phyloP scores from a whole-genome alignment of 148 eudicot species.

The Camellia lanceoleosa region DNA sequence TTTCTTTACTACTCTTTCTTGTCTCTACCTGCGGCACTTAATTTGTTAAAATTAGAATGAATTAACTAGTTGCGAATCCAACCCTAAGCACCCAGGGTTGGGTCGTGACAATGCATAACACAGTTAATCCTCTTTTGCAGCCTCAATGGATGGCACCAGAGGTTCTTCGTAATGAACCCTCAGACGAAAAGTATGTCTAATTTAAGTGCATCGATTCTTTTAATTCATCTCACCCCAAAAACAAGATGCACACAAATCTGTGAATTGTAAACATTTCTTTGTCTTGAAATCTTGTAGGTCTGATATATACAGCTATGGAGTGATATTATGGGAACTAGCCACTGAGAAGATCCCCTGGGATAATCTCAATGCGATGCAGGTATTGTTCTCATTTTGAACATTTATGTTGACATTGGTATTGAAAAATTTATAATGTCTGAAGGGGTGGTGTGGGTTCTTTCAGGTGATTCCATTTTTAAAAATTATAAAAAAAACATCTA shows the following conservation, averaged over 20 bases:
- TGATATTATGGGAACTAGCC: slow-evolving; percentile 89
- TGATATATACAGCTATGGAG: slow-evolving; percentile 92
- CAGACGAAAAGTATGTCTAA: slow-evolving; percentile 73
- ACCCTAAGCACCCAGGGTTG: too few species aligned
- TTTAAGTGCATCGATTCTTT: not conserved
- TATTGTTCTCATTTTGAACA: slow-evolving; percentile 17
- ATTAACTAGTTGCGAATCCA: too few species aligned
- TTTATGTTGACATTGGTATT: not conserved
- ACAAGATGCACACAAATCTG: not conserved
- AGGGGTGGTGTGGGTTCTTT: not conserved
- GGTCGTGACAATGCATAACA: not conserved
- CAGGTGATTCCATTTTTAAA: not conserved
- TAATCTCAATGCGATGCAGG: slow-evolving; percentile 96
- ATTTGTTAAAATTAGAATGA: too few species aligned
- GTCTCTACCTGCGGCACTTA: too few species aligned
- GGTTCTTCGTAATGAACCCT: slow-evolving; percentile 90
- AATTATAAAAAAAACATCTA: not conserved
- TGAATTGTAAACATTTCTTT: not conserved
- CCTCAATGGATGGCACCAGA: slow-evolving; percentile 99
- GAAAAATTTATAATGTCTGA: not conserved
- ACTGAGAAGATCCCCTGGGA: slow-evolving; percentile 97
- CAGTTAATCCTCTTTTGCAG: slow-evolving; percentile 33
- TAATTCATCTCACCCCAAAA: not conserved
- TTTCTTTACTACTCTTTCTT: too few species aligned
- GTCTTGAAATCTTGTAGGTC: slow-evolving; percentile 50